Conservation (phyloP, 192 early-diverging fungal species). For the Podila minutissima region DNA sequence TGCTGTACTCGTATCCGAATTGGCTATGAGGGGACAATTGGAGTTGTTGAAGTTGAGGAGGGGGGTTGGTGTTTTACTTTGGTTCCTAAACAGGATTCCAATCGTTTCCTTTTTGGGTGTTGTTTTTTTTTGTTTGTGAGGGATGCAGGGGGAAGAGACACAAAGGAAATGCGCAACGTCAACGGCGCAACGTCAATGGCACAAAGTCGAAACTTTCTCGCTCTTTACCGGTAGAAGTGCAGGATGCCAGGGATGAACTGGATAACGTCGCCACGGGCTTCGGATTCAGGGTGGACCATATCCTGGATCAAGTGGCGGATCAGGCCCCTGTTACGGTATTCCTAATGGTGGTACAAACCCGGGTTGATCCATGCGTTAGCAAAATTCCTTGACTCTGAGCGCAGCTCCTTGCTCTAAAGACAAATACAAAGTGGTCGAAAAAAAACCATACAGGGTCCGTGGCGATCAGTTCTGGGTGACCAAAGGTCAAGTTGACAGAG, state of each 20-base stretch:
- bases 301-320: conserved; percentile 1
- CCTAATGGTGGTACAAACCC: neutral
- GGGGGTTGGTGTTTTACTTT: too few species aligned
- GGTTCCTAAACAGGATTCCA: too few species aligned
- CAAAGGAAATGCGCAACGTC: too few species aligned
- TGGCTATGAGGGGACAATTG: neutral
- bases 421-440: neutral
- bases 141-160: too few species aligned
- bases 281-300: conserved; percentile 9
- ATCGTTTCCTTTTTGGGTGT: too few species aligned
- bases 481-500: conserved; percentile 13
- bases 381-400: too few species aligned
- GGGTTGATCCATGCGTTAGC: too few species aligned
- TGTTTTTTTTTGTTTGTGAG: too few species aligned
- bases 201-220: too few species aligned
- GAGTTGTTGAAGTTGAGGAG: too few species aligned
- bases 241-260: conserved; percentile 6
- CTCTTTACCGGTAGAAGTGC: conserved; percentile 1
- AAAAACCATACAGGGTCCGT: conserved; percentile 1
- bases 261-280: conserved; percentile 2
- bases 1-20: conserved; percentile 3
- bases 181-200: too few species aligned
- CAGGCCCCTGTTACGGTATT: conserved; percentile 1
- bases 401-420: too few species aligned
- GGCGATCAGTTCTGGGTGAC: conserved; percentile 23